These are phyloP conservation scores for Podospora pseudocomata DNA, from an alignment of 495 filamentous ascomycete species.

Conservation along the genomic window DNA sequence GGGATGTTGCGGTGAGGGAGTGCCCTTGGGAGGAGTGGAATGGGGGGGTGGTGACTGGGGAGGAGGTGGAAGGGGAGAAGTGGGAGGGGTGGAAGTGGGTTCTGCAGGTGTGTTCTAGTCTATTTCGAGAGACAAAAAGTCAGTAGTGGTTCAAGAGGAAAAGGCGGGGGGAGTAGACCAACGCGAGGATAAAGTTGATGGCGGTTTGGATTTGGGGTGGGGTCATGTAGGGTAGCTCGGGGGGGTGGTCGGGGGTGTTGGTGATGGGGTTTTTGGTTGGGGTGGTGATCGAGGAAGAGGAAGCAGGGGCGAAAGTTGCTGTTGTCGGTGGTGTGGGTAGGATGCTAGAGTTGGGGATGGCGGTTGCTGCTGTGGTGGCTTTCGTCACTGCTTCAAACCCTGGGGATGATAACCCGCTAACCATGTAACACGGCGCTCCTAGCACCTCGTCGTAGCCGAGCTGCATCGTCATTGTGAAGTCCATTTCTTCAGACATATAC, in stretches of 20 bases:
- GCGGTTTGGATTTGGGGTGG: conserved; percentile 40
- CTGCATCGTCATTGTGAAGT: conserved; percentile 26
- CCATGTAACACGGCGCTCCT: conserved; percentile 31
- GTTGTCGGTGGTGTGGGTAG: background rate
- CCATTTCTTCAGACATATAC: background rate
- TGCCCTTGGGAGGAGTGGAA: background rate
- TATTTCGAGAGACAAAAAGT: conserved; percentile 18
- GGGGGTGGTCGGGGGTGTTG: background rate
- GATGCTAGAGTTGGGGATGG: background rate
- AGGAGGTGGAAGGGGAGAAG: conserved; percentile 21
- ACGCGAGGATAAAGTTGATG: conserved; percentile 53
- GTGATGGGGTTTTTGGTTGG: background rate
- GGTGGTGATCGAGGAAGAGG: too few species aligned
- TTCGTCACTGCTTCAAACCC: background rate
- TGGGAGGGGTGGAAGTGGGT: conserved; percentile 39
- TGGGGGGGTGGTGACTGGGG: conserved; percentile 24
- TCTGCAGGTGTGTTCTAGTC: conserved; percentile 51
- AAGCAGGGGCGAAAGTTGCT: background rate
- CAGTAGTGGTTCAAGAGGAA: background rate
- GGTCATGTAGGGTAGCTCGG: conserved; percentile 19
- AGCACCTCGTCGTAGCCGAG: conserved; percentile 29
- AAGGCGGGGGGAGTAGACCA: conserved; percentile 15
- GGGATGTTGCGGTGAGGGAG: background rate
- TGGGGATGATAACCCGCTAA: conserved; percentile 22
- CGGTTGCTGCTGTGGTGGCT: background rate